Conservation (phyloP, 345 rosid species). For the Moringa oleifera region DNA sequence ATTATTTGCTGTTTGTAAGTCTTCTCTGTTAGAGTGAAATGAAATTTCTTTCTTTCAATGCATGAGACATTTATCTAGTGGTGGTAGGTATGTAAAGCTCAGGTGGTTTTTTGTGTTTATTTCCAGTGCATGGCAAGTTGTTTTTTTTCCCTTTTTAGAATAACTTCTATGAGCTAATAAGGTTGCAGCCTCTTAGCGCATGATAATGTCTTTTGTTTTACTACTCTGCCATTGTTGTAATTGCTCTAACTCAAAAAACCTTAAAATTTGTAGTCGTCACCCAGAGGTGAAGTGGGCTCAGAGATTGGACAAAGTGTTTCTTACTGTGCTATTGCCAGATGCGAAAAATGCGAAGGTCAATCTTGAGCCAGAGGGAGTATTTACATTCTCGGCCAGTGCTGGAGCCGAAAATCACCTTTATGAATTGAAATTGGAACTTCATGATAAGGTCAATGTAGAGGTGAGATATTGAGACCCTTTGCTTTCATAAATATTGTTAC, state of each 20-base stretch:
- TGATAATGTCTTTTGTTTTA: neutral
- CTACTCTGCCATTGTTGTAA: neutral
- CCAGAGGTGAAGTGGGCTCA: slow-evolving; percentile 92
- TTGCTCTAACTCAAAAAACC: neutral
- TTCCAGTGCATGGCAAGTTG: no score
- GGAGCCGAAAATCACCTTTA: slow-evolving; percentile 51
- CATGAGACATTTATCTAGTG: no score
- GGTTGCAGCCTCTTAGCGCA: no score
- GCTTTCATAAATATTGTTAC: neutral
- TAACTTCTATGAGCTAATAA: no score
- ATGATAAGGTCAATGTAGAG: slow-evolving; percentile 79
- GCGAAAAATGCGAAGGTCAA: slow-evolving; percentile 69
- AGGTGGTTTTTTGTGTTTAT: no score
- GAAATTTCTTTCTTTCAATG: no score
- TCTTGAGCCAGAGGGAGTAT: slow-evolving; percentile 71
- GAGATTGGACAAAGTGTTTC: slow-evolving; percentile 61
- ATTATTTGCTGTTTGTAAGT: neutral
- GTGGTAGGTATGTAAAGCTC: no score
- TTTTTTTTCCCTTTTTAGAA: no score
- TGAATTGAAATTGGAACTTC: slow-evolving; percentile 75
- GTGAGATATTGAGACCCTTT: slow-evolving; percentile 26
- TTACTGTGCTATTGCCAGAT: slow-evolving; percentile 66
- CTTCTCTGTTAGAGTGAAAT: no score
- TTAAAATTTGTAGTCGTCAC: slow-evolving; percentile 49
- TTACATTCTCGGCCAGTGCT: slow-evolving; percentile 67